Base-by-base conservation (phyloP, 78 protist species). In the Tieghemostelium lacteum region DNA sequence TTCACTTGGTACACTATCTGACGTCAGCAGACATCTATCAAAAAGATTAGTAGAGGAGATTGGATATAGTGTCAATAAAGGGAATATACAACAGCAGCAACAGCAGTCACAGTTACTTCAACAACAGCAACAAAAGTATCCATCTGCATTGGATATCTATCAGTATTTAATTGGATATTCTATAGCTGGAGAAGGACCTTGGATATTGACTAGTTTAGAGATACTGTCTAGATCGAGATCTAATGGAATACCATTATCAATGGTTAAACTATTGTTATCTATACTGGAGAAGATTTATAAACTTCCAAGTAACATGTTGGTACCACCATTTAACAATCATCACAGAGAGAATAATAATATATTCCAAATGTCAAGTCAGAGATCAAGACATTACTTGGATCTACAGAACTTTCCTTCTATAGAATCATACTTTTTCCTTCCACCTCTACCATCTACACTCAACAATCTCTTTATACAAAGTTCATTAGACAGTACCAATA, bases 141-240 rank as follows among this genome's bases (percentile, higher is more conserved):
- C 24, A 1, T 12, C 69, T 24, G 67, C 34, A 57, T 73, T 28
- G 26, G 76, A 39, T 55, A 57, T 36, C 31, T 69, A 54, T 71
- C 77, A 60, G 19, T 83, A 83, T 37, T 40, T 83, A 20, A 50
- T 52, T 40, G 91, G 91, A 54, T 19, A 60, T 54, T 60, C 80
- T 7, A 45, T 36, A 52, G 78, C 71, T 0, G 76, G 80, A 4
- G 91, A 83, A 29, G 91, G 77, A 31, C 91, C 91, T 34, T 42
- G 66, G 29, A 17, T 83, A 31, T 40, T 83, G 22, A 29, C 60
- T 14, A 36, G 78, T 19, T 33, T 83, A 20, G 91, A 83, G n/a
- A 83, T 83, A 24, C 31, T 83, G 29, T 67, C 91, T 12, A 50
- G 91, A 66, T 26, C 37, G 57, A 39, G 61, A 14, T 40, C 80